Evolutionary conservation across 2,329 filamentous ascomycete species (phyloP).

Genomic region (Trichoderma lentiforme): DNA sequence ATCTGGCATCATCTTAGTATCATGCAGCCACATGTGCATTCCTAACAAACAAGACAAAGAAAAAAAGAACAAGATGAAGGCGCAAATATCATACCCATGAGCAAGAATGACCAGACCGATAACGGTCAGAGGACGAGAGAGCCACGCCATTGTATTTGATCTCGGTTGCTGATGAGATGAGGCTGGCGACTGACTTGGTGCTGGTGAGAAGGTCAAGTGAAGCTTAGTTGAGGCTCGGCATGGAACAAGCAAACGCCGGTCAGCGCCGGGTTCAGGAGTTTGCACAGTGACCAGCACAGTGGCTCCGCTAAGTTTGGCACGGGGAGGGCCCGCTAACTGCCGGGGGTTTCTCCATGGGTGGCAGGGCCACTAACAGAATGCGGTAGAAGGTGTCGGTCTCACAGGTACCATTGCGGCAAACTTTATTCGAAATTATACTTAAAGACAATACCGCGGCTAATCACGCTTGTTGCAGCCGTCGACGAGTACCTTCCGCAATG

Average conservation of each 20-base stretch:
- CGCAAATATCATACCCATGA: not conserved
- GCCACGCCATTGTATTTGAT: constrained; percentile 3
- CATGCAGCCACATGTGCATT: not conserved
- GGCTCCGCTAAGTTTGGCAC: not conserved
- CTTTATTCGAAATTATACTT: not conserved
- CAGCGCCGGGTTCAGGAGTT: not conserved
- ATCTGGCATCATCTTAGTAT: constrained; percentile 50
- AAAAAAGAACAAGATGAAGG: not conserved
- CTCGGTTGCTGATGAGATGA: not conserved
- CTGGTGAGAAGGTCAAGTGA: not conserved
- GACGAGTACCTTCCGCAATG: not conserved
- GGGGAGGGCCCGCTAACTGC: not conserved
- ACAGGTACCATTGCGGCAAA: not conserved
- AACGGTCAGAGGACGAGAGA: constrained; percentile 12
- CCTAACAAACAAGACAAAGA: not conserved
- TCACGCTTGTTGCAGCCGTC: not conserved
- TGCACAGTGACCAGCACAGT: constrained; percentile 2
- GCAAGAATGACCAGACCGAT: constrained; percentile 11
- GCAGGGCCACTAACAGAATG: not conserved
- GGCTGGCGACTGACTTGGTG: not conserved
- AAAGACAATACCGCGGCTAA: not conserved
- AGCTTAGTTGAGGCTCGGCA: not conserved
- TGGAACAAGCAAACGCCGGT: constrained; percentile 2
- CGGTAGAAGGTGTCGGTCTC: not conserved
- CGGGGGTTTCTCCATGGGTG: not conserved